Conservation (phyloP, 1,284 basidiomycete species). For the Omphalotus olearius region DNA sequence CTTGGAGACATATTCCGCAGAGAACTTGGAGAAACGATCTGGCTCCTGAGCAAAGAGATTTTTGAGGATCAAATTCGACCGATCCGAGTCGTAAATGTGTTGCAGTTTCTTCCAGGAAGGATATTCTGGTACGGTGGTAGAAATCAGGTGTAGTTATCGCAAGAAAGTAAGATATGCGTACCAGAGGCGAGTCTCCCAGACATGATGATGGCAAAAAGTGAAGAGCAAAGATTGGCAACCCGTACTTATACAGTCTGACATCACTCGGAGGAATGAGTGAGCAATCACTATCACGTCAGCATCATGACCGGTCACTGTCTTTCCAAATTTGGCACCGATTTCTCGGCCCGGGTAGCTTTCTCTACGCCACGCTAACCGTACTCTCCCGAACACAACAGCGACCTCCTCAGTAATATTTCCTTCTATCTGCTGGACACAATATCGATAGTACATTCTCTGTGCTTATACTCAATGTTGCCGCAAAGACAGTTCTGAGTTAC, state of each 20-base stretch:
- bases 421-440: no score
- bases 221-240: neutral
- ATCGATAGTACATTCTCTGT: no score
- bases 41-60: constrained; percentile 91
- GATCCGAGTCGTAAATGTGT: constrained; percentile 75
- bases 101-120: constrained; percentile 90
- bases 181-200: constrained; percentile 52
- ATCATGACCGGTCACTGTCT: no score
- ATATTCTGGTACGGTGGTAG: constrained; percentile 56
- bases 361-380: no score
- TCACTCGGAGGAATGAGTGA: neutral
- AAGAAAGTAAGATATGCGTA: constrained; percentile 17
- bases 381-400: no score
- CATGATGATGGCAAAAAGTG: constrained; percentile 30
- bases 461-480: no score
- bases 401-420: no score
- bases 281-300: neutral
- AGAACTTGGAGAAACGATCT: constrained; percentile 83
- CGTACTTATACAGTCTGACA: neutral
- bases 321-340: no score
- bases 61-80: constrained; percentile 77
- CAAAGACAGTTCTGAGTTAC: no score
- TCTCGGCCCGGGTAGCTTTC: no score
- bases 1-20: constrained; percentile 68
- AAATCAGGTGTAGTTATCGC: neutral